Conservation (phyloP, 192 early-diverging fungal species). For the Entrophospora sp. region DNA sequence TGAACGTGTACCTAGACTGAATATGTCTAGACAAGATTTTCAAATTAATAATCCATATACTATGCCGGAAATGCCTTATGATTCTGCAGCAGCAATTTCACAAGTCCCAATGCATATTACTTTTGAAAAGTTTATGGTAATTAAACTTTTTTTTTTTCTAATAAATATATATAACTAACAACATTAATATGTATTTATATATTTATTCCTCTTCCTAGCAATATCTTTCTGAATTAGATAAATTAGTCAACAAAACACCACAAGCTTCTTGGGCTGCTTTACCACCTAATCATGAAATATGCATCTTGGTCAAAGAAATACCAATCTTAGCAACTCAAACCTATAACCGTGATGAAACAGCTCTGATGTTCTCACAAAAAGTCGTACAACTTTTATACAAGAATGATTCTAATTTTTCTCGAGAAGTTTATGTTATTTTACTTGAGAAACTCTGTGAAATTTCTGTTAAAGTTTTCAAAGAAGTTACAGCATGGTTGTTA, state of each 20-base stretch:
- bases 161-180: neutral
- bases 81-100: too few species aligned
- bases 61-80: conserved; percentile 1
- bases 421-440: conserved; percentile 75
- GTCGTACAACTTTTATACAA: conserved; percentile 80
- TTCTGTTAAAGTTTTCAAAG: conserved; percentile 69
- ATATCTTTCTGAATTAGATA: conserved; percentile 73
- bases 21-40: conserved; percentile 13
- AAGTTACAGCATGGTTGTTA: conserved; percentile 86
- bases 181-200: neutral
- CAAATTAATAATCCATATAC: neutral
- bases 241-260: conserved; percentile 47
- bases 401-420: conserved; percentile 59
- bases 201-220: conserved; percentile 28
- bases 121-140: conserved; percentile 46
- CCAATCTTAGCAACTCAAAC: conserved; percentile 58
- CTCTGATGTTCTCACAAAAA: conserved; percentile 83
- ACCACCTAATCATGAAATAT: conserved; percentile 73
- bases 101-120: conserved; percentile 25
- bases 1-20: neutral
- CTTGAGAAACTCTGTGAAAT: conserved; percentile 79
- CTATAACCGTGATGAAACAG: conserved; percentile 67
- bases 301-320: conserved; percentile 65
- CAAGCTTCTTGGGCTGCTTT: conserved; percentile 52
- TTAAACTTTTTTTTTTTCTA: neutral